Base-by-base conservation (phyloP, 2,329 filamentous ascomycete genomes). In the Penicillium sp. region DNA sequence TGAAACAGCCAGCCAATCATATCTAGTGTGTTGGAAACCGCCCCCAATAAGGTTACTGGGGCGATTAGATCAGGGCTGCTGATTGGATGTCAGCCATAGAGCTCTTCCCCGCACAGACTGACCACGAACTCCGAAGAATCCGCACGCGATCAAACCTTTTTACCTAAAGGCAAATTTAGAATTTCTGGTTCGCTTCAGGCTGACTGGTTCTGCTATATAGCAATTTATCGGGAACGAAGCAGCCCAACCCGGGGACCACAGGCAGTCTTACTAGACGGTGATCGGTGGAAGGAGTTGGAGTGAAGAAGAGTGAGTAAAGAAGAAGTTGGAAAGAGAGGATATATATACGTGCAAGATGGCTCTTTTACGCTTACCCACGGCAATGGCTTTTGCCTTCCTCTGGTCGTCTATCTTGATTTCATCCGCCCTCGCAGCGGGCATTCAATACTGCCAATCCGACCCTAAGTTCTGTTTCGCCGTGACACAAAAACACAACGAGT, bases 381-480 rank as follows among this genome's bases (percentile, higher is more conserved):
- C 47, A 12, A 28, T 53, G 35, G 7, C 54, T 23, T 54, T 28
- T 38, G 20, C 35, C 28, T 26, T 58, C 6, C 40, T 43, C 20
- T 43, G 6, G 20, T 43, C 20, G 11, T 23, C 40, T 23, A 23
- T 43, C 46, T 62, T 64, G 57, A 56, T 64, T 33, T 60, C 61
- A 14, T 42, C 56, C 12, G 55, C 43, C n/a, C 18, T 60, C 45
- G 46, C 48, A 33, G 49, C 40, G 6, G 46, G 53, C 18, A 55
- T 57, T 18, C 59, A 60, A 45, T 59, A 59, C 50, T 60, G 59
- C 42, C 48, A 59, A 23, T 14, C 42, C 16, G 28, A 47, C 12
- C 49, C 50, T 21, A 11, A 54, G 24, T 60, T 60, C 43, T 60
- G 59, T 43, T 38, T 60, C 21, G 53, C 52, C 16, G 56, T 58